Conservation (phyloP, 1,284 basidiomycete genomes). For the Schizophyllum commune region DNA sequence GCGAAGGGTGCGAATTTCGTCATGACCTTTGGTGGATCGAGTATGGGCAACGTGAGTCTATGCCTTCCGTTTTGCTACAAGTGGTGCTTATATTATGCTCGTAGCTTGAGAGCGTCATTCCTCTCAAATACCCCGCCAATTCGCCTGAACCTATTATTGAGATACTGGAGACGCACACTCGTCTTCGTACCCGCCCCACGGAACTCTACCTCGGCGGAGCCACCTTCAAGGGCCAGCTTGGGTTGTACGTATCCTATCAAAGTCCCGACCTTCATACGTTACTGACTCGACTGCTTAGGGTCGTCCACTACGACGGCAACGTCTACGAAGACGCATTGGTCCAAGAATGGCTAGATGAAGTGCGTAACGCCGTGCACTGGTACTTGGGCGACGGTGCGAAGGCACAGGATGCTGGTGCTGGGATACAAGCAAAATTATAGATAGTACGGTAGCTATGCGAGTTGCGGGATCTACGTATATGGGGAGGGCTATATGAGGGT, state of each 20-base stretch:
- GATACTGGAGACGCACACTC: not conserved
- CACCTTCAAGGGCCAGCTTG: not conserved
- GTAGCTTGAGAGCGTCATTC: not conserved
- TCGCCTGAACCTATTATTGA: not conserved
- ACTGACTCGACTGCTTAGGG: not conserved
- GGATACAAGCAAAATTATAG: not conserved
- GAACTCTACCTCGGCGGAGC: constrained; percentile 2
- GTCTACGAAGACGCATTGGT: constrained; percentile 1
- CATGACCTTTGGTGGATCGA: not conserved
- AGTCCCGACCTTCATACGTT: too few relatives aligned
- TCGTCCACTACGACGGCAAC: constrained; percentile 1
- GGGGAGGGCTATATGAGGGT: not conserved
- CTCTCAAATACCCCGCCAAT: not conserved
- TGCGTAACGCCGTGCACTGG: not conserved
- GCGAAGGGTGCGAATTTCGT: not conserved
- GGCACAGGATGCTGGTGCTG: not conserved
- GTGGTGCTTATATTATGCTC: too few relatives aligned
- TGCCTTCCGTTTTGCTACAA: too few relatives aligned
- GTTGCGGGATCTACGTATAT: not conserved
- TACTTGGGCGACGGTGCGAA: not conserved
- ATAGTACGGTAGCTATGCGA: not conserved
- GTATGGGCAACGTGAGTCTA: not conserved
- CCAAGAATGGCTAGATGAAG: constrained; percentile 2
- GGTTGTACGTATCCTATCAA: not conserved
- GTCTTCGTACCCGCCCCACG: not conserved